Evolutionary conservation across 768 basidiomycete genomes (phyloP), one percentile per base, ranked within the genome.

Genomic region (Sistotremastrum niveocremeum): DNA sequence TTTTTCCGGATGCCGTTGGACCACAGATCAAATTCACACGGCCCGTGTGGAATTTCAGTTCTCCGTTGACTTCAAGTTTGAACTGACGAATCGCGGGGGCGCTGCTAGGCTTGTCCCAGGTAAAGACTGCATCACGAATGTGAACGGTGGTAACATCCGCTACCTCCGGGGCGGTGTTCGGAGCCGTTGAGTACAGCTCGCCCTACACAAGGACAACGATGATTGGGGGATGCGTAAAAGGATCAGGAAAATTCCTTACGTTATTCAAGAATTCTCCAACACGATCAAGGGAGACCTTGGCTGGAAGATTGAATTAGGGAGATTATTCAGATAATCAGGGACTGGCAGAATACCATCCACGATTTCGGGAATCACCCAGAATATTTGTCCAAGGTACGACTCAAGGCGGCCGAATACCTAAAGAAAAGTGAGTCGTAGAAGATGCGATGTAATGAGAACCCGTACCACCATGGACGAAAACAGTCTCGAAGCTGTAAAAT

Each of bases 351-450:
- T 20, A 20, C 20, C 20, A 20, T 20, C 20, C 20, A 60, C 55
- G 28, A 50, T 46, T 44, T 46, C 40, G 5, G 53, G 51, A 5
- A 54, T 20, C 37, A 45, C 46, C 7, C 51, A 47, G 45, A 70
- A 54, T 33, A 65, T 57, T n/a, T 37, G 46, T 30, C 62, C 60
- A 36, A 79, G 56, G 46, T 76, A 73, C 2, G 66, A 64, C 32
- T 76, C 69, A 30, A 85, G 59, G 50, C 78, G 65, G 42, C 77
- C 72, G 54, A 85, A 84, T 32, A 83, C 76, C 20, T 20, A 20
- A 20, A 20, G 1, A 20, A 1, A 20, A 20, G 20, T 20, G 20
- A 20, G 20, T 20, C 20, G 20, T 20, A 2, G 2, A 20, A 20
- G 2, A 20, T 20, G 20, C 20, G 20, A 20, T 20, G 20, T 20